Conservation (phyloP, 1,139 yeast species). For the Starmera stellimalicola region DNA sequence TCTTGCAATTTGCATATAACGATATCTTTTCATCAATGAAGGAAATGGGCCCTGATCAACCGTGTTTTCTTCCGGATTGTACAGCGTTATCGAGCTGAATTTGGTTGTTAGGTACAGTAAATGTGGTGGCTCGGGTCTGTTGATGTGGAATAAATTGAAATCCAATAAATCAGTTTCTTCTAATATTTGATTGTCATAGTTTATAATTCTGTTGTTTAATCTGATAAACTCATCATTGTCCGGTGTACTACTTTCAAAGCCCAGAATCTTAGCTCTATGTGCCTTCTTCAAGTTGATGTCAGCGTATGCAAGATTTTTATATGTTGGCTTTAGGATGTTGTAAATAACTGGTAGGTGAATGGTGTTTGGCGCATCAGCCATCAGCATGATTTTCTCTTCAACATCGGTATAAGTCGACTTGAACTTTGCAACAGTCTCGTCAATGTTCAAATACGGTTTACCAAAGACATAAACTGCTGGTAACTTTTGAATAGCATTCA, state of each 20-base stretch:
- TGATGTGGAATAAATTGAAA: conserved; percentile 58
- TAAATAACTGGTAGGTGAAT: conserved; percentile 30
- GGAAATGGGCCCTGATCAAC: conserved; percentile 55
- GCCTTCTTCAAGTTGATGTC: conserved; percentile 33
- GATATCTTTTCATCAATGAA: conserved; percentile 72
- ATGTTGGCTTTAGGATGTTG: conserved; percentile 26
- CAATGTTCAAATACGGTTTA: conserved; percentile 40
- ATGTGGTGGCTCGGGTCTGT: conserved; percentile 71
- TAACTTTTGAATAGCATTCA: conserved; percentile 65
- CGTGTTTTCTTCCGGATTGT: conserved; percentile 29
- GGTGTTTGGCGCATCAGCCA: conserved; percentile 63
- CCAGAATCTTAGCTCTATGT: conserved; percentile 31
- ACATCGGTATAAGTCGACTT: conserved; percentile 27
- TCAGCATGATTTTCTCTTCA: conserved; percentile 38
- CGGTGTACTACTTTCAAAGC: conserved; percentile 23
- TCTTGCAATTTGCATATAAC: conserved; percentile 80
- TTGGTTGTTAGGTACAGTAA: conserved; percentile 66
- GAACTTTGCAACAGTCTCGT: conserved; percentile 28
- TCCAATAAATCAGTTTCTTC: conserved; percentile 20
- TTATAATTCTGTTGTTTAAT: conserved; percentile 21
- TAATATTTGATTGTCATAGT: conserved; percentile 7
- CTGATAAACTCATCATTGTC: not conserved
- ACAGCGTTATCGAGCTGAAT: conserved; percentile 43
- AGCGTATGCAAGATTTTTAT: conserved; percentile 37
- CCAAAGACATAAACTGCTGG: conserved; percentile 76